phyloP scores from a whole-genome alignment of 2,329 filamentous ascomycete species.

The Talaromyces atroroseus region DNA sequence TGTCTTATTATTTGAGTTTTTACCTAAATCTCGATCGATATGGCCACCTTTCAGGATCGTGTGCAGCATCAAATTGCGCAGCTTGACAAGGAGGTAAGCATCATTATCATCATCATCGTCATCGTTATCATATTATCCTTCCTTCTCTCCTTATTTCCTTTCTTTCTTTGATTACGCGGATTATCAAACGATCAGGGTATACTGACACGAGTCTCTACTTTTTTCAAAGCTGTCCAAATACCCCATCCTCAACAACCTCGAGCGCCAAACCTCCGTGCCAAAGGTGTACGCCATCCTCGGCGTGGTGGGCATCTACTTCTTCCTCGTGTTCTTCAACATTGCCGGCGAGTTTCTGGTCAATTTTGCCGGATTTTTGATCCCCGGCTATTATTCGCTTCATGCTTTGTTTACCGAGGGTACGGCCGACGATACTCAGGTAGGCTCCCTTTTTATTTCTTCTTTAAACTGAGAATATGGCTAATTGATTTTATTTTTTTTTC shows the following conservation, averaged over 20 bases:
- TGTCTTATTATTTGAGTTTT: background rate
- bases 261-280: constrained; percentile 62
- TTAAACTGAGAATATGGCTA: constrained; percentile 19
- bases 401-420: constrained; percentile 58
- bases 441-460: constrained; percentile 16
- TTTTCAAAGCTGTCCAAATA: constrained; percentile 58
- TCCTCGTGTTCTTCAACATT: constrained; percentile 68
- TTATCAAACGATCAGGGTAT: background rate
- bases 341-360: constrained; percentile 64
- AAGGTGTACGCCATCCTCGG: constrained; percentile 64
- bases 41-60: constrained; percentile 54
- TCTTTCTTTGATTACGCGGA: background rate
- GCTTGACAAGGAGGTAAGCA: constrained; percentile 61
- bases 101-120: background rate
- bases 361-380: constrained; percentile 60
- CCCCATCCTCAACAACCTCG: constrained; percentile 61
- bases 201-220: background rate
- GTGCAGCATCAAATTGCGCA: constrained; percentile 60
- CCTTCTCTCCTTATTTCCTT: background rate
- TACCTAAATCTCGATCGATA: constrained; percentile 17
- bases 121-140: background rate
- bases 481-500: constrained; percentile 16
- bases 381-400: constrained; percentile 61
- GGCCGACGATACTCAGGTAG: constrained; percentile 60
- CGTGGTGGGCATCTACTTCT: constrained; percentile 61